These are phyloP conservation scores for Dendrostoma leiphaemia DNA, from an alignment of 2,329 filamentous ascomycete species.

Conservation along the genomic window DNA sequence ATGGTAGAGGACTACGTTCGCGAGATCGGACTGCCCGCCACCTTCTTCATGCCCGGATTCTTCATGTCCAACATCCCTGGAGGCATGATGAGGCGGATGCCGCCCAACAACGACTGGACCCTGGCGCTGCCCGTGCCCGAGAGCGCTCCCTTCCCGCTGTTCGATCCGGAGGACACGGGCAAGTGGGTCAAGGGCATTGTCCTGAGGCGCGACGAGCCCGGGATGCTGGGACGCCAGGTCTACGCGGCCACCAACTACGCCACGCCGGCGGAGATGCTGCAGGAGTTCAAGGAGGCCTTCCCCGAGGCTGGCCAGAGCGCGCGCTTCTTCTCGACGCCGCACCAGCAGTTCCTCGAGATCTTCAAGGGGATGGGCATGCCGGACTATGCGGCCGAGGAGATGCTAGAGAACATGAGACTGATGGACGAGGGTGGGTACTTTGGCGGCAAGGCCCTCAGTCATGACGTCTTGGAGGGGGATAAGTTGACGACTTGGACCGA, in stretches of 20 bases:
- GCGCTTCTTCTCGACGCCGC: conserved; percentile 32
- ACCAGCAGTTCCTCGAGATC: conserved; percentile 38
- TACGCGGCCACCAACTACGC: conserved; percentile 41
- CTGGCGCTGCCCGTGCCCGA: conserved; percentile 31
- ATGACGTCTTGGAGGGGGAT: conserved; percentile 34
- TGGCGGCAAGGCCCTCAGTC: conserved; percentile 40
- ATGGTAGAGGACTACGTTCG: conserved; percentile 54
- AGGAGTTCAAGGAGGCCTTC: conserved; percentile 35
- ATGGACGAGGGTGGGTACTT: conserved; percentile 53
- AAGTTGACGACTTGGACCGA: conserved; percentile 41
- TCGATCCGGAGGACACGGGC: conserved; percentile 36
- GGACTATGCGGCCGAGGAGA: conserved; percentile 42
- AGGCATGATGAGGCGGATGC: conserved; percentile 26
- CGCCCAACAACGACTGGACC: conserved; percentile 31
- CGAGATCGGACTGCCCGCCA: conserved; percentile 40
- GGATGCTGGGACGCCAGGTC: conserved; percentile 40
- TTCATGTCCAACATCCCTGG: conserved; percentile 52
- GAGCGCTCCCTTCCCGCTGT: conserved; percentile 32
- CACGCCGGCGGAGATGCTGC: conserved; percentile 37
- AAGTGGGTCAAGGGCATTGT: conserved; percentile 38
- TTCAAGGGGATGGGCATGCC: conserved; percentile 35
- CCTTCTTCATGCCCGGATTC: conserved; percentile 51
- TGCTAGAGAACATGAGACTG: conserved; percentile 53
- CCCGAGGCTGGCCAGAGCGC: conserved; percentile 39
- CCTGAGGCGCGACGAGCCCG: conserved; percentile 29